Conservation (phyloP, 371 early-diverging fungal species). For the Actinomortierella ambigua region DNA sequence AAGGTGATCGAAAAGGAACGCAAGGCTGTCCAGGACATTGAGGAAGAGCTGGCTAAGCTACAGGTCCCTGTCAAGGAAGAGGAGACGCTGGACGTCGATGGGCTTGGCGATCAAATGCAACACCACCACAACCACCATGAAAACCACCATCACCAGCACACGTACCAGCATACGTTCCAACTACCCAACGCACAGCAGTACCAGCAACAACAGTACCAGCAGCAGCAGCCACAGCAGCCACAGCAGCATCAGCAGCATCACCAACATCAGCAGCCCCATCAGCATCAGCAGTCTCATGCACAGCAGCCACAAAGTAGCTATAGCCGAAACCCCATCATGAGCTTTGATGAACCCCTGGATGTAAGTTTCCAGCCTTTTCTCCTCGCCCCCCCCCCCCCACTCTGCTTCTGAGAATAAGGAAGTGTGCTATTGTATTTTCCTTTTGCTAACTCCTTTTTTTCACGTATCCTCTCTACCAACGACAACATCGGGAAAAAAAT, state of each 20-base stretch:
- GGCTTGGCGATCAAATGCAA: slow-evolving; percentile 21
- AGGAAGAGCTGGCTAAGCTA: slow-evolving; percentile 24
- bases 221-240: slow-evolving; percentile 10
- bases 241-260: neutral
- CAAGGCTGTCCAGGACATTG: slow-evolving; percentile 53
- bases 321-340: slow-evolving; percentile 37
- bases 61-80: slow-evolving; percentile 20
- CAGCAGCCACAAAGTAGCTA: neutral
- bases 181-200: neutral
- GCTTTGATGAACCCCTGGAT: slow-evolving; percentile 57
- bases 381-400: too few relatives aligned
- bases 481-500: too few relatives aligned
- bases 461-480: neutral
- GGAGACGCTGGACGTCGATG: slow-evolving; percentile 30
- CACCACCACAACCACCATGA: neutral
- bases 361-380: slow-evolving; percentile 11
- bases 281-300: slow-evolving; percentile 3
- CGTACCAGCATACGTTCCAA: neutral
- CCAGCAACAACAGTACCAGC: slow-evolving; percentile 6
- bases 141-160: neutral
- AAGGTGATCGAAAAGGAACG: slow-evolving; percentile 66
- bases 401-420: too few relatives aligned
- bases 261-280: neutral
- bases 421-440: neutral
- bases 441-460: neutral